Evolutionary conservation across 2,329 filamentous ascomycete genomes (phyloP).

Genomic region (Colletotrichum tofieldiae): DNA sequence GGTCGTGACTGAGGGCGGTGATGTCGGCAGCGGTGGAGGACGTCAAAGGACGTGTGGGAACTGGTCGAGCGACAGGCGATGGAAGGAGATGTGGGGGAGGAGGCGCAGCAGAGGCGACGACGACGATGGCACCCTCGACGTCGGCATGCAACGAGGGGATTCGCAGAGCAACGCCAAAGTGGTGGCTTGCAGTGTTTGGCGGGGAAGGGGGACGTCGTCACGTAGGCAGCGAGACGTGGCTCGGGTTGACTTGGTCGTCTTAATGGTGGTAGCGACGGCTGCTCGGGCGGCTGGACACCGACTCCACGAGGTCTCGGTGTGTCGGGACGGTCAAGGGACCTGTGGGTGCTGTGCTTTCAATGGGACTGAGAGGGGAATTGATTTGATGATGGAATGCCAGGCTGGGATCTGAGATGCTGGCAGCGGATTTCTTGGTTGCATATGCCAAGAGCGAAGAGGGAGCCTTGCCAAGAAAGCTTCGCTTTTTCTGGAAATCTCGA

Average conservation of each 20-base stretch:
- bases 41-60: slow-evolving; percentile 46
- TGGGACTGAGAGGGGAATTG: slow-evolving; percentile 37
- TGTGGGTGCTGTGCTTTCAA: slow-evolving; percentile 31
- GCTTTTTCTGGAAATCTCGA: slow-evolving; percentile 44
- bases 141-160: slow-evolving; percentile 40
- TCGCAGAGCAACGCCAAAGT: slow-evolving; percentile 30
- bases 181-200: slow-evolving; percentile 37
- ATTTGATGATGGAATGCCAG: slow-evolving; percentile 43
- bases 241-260: slow-evolving; percentile 14
- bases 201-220: neutral
- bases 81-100: slow-evolving; percentile 45
- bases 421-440: slow-evolving; percentile 44
- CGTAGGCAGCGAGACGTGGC: neutral
- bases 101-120: slow-evolving; percentile 41
- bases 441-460: slow-evolving; percentile 45
- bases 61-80: slow-evolving; percentile 35
- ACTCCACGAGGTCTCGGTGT: slow-evolving; percentile 41
- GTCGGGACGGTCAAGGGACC: slow-evolving; percentile 36
- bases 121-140: slow-evolving; percentile 37
- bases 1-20: neutral
- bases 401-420: slow-evolving; percentile 45
- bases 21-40: slow-evolving; percentile 39
- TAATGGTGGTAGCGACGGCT: slow-evolving; percentile 7
- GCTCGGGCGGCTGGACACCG: slow-evolving; percentile 34
- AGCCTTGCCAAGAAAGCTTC: slow-evolving; percentile 46